phyloP scores from a whole-genome alignment of 2,329 filamentous ascomycete genomes.

The Claviceps sp. region DNA sequence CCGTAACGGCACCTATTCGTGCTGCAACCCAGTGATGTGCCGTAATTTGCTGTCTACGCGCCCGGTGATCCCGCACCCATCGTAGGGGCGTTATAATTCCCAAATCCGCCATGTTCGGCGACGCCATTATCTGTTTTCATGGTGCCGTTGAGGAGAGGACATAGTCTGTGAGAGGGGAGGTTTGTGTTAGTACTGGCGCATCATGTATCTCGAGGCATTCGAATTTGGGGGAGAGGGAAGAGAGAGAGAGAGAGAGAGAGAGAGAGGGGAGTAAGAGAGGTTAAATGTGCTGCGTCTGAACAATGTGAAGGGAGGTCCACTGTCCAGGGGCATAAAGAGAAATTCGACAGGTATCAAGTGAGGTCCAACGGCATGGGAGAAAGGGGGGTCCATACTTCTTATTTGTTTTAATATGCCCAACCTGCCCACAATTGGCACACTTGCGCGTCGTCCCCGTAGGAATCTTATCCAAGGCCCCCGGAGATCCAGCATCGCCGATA shows the following conservation, averaged over 20 bases:
- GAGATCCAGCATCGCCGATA: conserved; percentile 34
- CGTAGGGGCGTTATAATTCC: conserved; percentile 33
- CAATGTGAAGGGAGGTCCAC: background rate
- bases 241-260: background rate
- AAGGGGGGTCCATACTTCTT: conserved; percentile 61
- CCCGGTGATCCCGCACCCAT: conserved; percentile 20
- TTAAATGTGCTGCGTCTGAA: too few relatives aligned
- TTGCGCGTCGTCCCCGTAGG: conserved; percentile 66
- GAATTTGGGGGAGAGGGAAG: background rate
- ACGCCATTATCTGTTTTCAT: conserved; percentile 48
- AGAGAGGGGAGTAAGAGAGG: background rate
- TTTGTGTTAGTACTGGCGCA: conserved; percentile 7
- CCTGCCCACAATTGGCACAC: conserved; percentile 93
- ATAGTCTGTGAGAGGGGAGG: conserved; percentile 42
- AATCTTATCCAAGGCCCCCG: conserved; percentile 37
- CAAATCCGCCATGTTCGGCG: conserved; percentile 46
- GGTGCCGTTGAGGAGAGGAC: conserved; percentile 74
- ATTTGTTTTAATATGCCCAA: conserved; percentile 98
- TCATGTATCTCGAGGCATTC: too few relatives aligned
- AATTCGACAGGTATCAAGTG: too few relatives aligned
- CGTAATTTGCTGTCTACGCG: background rate
- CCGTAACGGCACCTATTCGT: too few relatives aligned
- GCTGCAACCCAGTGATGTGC: background rate
- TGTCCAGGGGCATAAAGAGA: conserved; percentile 1
- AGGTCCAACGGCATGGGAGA: conserved; percentile 16